These are phyloP conservation scores for Xylaria sp. DNA, from an alignment of 2,329 filamentous ascomycete genomes.

Conservation along the genomic window DNA sequence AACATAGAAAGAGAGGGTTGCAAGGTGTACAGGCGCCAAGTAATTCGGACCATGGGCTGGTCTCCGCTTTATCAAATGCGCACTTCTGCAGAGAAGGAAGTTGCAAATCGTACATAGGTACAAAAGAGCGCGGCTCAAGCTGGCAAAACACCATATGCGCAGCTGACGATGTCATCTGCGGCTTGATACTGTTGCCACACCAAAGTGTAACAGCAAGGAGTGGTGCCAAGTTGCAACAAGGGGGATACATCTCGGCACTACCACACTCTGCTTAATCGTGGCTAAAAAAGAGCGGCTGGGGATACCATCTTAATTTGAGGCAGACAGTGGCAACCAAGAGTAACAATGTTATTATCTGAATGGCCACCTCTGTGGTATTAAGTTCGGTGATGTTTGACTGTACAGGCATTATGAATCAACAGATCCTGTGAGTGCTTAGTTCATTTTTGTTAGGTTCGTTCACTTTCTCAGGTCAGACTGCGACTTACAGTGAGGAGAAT, in stretches of 20 bases:
- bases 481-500: neutral
- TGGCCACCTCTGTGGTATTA: neutral
- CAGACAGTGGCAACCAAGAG: neutral
- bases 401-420: too few relatives aligned
- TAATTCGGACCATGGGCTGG: neutral
- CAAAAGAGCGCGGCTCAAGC: conserved; percentile 1
- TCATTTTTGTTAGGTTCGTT: neutral
- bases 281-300: neutral
- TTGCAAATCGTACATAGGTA: conserved; percentile 31
- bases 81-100: neutral
- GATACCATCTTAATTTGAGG: neutral
- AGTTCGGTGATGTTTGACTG: neutral
- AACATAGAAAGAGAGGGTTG: conserved; percentile 3
- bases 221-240: conserved; percentile 1
- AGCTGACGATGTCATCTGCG: conserved; percentile 23
- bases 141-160: neutral
- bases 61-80: neutral
- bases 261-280: neutral
- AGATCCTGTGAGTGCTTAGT: neutral
- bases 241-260: conserved; percentile 1
- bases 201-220: conserved; percentile 9
- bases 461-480: too few relatives aligned
- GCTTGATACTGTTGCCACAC: conserved; percentile 20
- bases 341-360: neutral
- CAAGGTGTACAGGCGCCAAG: neutral